These are phyloP conservation scores for Tripterygium wilfordii DNA, from an alignment of 177 flowering plant species.

Conservation along the genomic window DNA sequence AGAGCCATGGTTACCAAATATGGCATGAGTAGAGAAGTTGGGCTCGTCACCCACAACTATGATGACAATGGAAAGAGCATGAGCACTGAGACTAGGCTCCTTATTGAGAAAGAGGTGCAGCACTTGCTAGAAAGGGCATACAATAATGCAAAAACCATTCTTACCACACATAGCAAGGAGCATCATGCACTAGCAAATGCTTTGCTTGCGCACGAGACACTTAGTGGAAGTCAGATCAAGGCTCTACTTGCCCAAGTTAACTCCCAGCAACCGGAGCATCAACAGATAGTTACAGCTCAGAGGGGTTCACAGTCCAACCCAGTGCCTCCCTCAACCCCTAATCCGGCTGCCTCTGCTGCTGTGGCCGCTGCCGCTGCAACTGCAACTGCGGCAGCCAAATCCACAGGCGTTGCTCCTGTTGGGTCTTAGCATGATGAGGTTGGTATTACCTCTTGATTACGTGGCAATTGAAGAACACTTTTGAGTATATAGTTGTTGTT, in stretches of 20 bases:
- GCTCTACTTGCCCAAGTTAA: constrained; percentile 52
- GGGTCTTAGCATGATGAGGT: no score
- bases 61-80: constrained; percentile 86
- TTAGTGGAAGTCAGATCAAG: constrained; percentile 62
- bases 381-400: no score
- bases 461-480: no score
- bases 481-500: no score
- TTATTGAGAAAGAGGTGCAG: constrained; percentile 79
- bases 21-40: constrained; percentile 88
- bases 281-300: constrained; percentile 27
- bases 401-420: no score
- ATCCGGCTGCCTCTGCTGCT: constrained; percentile 18
- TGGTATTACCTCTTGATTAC: no score
- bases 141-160: constrained; percentile 77
- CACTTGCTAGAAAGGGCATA: constrained; percentile 69
- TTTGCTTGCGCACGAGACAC: constrained; percentile 77
- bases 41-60: constrained; percentile 74
- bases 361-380: constrained; percentile 33
- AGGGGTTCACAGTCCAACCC: constrained; percentile 43
- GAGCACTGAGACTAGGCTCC: constrained; percentile 91
- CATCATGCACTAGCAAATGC: constrained; percentile 74
- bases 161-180: constrained; percentile 68
- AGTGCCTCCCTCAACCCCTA: constrained; percentile 43
- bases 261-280: constrained; percentile 41
- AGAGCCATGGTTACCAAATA: constrained; percentile 89